Base-by-base conservation (phyloP, 371 early-diverging fungal genomes). In the Saksenaea vasiformis region DNA sequence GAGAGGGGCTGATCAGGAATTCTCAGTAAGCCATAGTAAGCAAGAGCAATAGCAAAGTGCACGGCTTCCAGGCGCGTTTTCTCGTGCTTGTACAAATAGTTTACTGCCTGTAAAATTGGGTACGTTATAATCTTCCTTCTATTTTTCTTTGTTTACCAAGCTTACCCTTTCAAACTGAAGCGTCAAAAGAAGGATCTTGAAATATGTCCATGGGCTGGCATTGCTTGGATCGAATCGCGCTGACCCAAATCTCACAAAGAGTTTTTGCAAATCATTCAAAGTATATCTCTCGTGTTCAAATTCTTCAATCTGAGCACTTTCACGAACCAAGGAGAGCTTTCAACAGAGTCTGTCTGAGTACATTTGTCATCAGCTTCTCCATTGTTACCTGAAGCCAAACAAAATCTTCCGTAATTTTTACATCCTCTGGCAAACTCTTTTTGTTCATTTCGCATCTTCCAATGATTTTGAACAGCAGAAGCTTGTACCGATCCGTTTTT, bases 1-100 rank as follows among this genome's bases (percentile, higher is more conserved):
- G 41, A 59, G 13, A 68, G 31, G 35, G 69, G 65, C 9, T 73
- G 71, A 1, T 82, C 77, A 11, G 95, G 90, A 17, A 92, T 83
- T n/a, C 89, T 83, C 36, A 96, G 76, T 37, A 91, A 61, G 4
- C 95, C 92, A 64, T 89, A 83, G 71, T 91, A 88, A 0, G 89
- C 91, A 67, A 95, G 71, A 1, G 89, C 88, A 51, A 95, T 88
- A 27, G 93, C 95, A 76, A 95, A 90, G 61, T 97, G 98, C 10
- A 97, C 89, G 5, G 94, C 95, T 67, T 98, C 96, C 15, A 91
- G 67, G 27, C 82, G 77, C 61, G 81, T 88, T 4, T 66, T 70
- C 22, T 86, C 88, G 24, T 79, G 72, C 58, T 81, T 78, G 51
- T 83, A 78, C 36, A 95, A 74, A 61, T 89, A 91, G 51, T 85